Evolutionary conservation across 306 rosid genomes (phyloP).

Genomic region (Cicer bijugum): DNA sequence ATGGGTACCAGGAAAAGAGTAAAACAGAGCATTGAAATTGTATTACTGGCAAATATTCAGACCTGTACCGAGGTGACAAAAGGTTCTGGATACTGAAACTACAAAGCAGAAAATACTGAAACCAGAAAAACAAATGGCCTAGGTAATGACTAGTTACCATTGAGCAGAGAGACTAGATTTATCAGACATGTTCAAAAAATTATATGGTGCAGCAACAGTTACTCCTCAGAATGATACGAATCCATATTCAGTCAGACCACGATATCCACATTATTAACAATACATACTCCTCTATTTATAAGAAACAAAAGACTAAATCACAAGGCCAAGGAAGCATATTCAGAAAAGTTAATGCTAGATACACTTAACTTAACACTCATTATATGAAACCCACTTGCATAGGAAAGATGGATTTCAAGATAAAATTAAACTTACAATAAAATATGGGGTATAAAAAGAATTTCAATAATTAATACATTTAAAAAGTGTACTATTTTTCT

Average conservation of each 20-base stretch:
- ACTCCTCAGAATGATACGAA: constrained; percentile 12
- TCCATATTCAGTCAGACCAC: constrained; percentile 12
- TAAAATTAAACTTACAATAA: too few species aligned
- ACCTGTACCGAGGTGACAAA: not conserved
- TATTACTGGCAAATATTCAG: not conserved
- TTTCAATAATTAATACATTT: not conserved
- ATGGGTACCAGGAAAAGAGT: constrained; percentile 3
- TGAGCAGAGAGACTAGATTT: constrained; percentile 4
- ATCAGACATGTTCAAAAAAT: constrained; percentile 7
- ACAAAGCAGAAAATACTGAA: constrained; percentile 4
- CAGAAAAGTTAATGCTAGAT: not conserved
- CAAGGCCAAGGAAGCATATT: not conserved
- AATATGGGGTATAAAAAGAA: not conserved
- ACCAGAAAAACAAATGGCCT: not conserved
- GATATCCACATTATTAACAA: constrained; percentile 5
- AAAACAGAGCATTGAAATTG: not conserved
- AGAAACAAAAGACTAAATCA: not conserved
- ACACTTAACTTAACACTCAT: not conserved
- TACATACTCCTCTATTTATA: not conserved
- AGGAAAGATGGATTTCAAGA: not conserved
- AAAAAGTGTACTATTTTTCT: not conserved
- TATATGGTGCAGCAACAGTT: constrained; percentile 18
- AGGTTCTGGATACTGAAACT: constrained; percentile 8
- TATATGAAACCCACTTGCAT: not conserved
- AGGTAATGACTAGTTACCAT: constrained; percentile 2